Conservation (phyloP, 1,284 basidiomycete genomes). For the Trametes versicolor region DNA sequence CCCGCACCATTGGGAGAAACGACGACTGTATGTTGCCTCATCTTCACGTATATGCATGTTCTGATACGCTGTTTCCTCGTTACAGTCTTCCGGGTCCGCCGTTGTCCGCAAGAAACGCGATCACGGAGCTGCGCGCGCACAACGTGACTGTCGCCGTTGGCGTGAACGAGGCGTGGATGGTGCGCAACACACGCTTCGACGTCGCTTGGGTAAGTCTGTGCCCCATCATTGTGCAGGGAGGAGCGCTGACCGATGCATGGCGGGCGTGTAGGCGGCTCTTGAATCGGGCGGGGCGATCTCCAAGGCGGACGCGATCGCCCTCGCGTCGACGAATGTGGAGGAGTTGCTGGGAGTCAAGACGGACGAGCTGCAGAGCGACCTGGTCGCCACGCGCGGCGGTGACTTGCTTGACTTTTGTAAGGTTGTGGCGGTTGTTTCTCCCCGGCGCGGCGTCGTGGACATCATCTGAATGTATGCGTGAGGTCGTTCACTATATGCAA, state of each 20-base stretch:
- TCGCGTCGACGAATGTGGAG: constrained; percentile 72
- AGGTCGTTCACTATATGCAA: background rate
- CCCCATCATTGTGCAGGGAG: background rate
- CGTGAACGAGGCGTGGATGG: constrained; percentile 66
- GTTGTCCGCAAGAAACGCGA: constrained; percentile 63
- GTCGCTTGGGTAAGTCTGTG: constrained; percentile 65
- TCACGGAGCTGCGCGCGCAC: constrained; percentile 61
- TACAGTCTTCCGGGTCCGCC: constrained; percentile 77
- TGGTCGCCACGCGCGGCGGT: constrained; percentile 69
- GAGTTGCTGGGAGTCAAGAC: constrained; percentile 65
- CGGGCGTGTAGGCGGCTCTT: constrained; percentile 26
- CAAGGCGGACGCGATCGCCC: constrained; percentile 61
- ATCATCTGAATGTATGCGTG: constrained; percentile 15
- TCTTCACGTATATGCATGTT: background rate
- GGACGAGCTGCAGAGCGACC: constrained; percentile 45
- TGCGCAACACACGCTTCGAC: constrained; percentile 77
- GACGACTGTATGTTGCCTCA: constrained; percentile 59
- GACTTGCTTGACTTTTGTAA: constrained; percentile 60
- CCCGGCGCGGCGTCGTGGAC: constrained; percentile 41
- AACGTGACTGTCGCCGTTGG: constrained; percentile 79
- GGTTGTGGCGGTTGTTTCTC: constrained; percentile 59
- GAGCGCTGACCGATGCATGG: background rate
- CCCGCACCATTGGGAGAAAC: constrained; percentile 74
- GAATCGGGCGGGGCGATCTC: constrained; percentile 52
- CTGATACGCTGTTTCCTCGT: constrained; percentile 16